Evolutionary conservation across 768 basidiomycete species (phyloP).

Genomic region (Mrakia frigida): DNA sequence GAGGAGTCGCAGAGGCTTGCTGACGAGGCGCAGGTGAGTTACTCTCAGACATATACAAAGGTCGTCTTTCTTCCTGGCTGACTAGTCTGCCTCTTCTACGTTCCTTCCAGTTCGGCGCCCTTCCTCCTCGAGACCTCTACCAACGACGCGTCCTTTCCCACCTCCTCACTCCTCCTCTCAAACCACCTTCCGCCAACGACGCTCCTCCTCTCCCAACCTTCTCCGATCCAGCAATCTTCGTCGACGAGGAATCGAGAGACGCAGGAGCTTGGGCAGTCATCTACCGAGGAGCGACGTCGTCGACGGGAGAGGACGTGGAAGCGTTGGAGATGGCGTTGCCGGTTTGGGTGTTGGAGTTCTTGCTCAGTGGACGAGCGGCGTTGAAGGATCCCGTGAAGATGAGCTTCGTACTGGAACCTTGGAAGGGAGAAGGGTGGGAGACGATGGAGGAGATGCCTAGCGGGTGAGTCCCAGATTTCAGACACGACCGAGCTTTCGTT

Average conservation of each 20-base stretch:
- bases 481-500: neutral
- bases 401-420: conserved; percentile 83
- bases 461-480: conserved; percentile 55
- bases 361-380: conserved; percentile 60
- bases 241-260: conserved; percentile 65
- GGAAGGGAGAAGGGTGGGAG: conserved; percentile 57
- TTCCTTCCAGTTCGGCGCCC: conserved; percentile 10
- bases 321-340: conserved; percentile 73
- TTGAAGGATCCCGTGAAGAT: conserved; percentile 59
- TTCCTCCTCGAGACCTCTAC: conserved; percentile 17
- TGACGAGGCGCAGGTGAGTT: conserved; percentile 24
- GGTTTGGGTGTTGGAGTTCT: conserved; percentile 80
- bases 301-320: conserved; percentile 54
- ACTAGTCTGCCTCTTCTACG: neutral
- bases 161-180: conserved; percentile 45
- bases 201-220: conserved; percentile 61
- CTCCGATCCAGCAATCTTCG: conserved; percentile 61
- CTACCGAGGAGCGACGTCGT: conserved; percentile 66
- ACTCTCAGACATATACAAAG: neutral
- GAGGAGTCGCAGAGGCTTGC: conserved; percentile 35
- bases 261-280: conserved; percentile 63
- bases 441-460: conserved; percentile 72
- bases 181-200: conserved; percentile 65
- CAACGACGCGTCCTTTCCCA: conserved; percentile 44
- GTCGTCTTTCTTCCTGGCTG: neutral